Percentiles rank a stretch among this genome's conserved stretches.
These are phyloP conservation scores for Pleomassaria siparia DNA, from an alignment of 2,329 filamentous ascomycete genomes.

Conservation along the genomic window DNA sequence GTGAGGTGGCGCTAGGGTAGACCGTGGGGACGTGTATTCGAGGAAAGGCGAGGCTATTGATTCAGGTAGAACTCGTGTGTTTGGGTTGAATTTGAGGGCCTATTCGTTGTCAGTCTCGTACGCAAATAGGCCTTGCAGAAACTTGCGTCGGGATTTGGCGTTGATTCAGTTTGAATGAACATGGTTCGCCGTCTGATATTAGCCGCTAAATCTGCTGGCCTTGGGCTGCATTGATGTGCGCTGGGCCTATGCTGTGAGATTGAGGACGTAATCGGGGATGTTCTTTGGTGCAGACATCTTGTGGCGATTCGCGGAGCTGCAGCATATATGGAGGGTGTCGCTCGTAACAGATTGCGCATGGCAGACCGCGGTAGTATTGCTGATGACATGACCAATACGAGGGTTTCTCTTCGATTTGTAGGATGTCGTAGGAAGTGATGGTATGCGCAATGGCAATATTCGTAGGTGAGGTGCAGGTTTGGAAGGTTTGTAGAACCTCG, in stretches of 20 bases:
- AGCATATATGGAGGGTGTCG: constrained; percentile 23
- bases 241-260: constrained; percentile 33
- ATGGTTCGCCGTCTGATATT: constrained; percentile 65
- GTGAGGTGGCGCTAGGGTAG: constrained; percentile 84
- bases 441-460: constrained; percentile 17
- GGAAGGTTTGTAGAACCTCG: background rate
- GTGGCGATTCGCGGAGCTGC: constrained; percentile 29
- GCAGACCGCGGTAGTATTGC: constrained; percentile 29
- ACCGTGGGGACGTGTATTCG: constrained; percentile 87
- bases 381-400: constrained; percentile 25
- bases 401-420: background rate
- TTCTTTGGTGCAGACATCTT: constrained; percentile 39
- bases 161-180: constrained; percentile 96
- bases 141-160: constrained; percentile 83
- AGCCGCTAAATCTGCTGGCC: constrained; percentile 11
- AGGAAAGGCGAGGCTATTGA: constrained; percentile 74
- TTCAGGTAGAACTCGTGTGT: constrained; percentile 79
- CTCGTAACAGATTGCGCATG: constrained; percentile 30
- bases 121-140: background rate
- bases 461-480: constrained; percentile 2
- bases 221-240: constrained; percentile 26
- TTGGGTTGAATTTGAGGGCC: constrained; percentile 92
- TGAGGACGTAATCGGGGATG: constrained; percentile 36
- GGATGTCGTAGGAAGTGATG: background rate
- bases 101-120: background rate